Evolutionary conservation across 352 stramenopile genomes (phyloP).

Genomic region (Globisporangium megalacanthum): DNA sequence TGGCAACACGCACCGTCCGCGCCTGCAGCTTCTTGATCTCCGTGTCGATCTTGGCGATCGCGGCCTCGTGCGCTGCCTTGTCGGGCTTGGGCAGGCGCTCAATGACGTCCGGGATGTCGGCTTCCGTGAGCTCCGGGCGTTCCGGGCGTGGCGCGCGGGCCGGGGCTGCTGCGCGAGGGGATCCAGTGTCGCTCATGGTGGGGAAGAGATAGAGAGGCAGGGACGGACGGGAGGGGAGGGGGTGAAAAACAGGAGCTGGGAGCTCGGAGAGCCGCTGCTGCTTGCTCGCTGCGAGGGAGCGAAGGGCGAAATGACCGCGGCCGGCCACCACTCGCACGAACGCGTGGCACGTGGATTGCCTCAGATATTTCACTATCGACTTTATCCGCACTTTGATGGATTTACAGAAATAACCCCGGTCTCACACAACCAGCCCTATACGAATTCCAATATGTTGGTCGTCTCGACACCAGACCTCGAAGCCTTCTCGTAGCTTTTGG

Average conservation of each 20-base stretch:
- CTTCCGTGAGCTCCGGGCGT: constrained; percentile 27
- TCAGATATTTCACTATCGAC: too few relatives aligned
- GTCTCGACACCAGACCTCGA: too few relatives aligned
- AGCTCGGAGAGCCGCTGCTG: constrained; percentile 6
- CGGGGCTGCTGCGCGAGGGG: constrained; percentile 16
- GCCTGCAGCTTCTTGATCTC: constrained; percentile 93
- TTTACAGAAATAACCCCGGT: too few relatives aligned
- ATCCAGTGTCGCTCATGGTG: constrained; percentile 29
- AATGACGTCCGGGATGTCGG: constrained; percentile 73
- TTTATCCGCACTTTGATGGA: too few relatives aligned
- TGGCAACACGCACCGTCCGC: constrained; percentile 33
- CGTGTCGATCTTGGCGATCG: constrained; percentile 79
- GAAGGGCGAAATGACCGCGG: too few relatives aligned
- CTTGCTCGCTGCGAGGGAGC: too few relatives aligned
- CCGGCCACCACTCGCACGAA: too few relatives aligned
- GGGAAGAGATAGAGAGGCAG: neutral
- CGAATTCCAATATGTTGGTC: too few relatives aligned
- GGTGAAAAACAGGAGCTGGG: neutral
- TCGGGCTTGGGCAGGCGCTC: constrained; percentile 80
- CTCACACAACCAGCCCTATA: too few relatives aligned
- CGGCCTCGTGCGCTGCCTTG: constrained; percentile 88
- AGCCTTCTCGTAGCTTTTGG: too few relatives aligned
- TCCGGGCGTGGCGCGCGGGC: constrained; percentile 5
- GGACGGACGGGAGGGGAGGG: neutral
- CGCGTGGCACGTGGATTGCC: too few relatives aligned